A percentile compares a stretch with the other conserved stretches of the same genome.
Evolutionary conservation across 371 early-diverging fungal genomes (phyloP).

Genomic region (Phascolomyces articulosus): DNA sequence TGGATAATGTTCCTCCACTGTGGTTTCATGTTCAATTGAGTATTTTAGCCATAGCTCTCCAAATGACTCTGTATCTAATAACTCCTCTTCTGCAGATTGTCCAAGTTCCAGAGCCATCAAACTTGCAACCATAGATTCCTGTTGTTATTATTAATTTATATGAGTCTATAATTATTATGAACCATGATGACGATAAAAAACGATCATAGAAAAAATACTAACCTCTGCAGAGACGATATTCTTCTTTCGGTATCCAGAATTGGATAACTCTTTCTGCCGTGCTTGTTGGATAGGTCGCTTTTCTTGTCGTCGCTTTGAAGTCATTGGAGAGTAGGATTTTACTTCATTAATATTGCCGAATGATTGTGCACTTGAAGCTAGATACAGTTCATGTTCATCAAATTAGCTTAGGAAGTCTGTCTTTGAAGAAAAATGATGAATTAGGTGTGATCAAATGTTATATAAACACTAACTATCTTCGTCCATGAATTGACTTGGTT

Average conservation of each 20-base stretch:
- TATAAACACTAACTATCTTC: constrained; percentile 2
- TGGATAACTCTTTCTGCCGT: not conserved
- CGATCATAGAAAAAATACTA: no score
- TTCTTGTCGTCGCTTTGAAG: not conserved
- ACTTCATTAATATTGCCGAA: not conserved
- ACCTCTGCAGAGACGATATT: no score
- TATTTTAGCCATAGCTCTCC: constrained; percentile 33
- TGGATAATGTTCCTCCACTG: constrained; percentile 2
- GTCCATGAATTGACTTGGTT: constrained; percentile 5
- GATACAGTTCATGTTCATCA: not conserved
- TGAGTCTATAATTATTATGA: no score
- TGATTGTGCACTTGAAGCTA: not conserved
- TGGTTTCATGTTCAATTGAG: constrained; percentile 16
- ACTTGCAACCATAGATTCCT: constrained; percentile 26
- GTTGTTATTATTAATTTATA: not conserved
- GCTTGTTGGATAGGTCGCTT: not conserved
- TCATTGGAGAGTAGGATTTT: not conserved
- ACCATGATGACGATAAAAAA: no score
- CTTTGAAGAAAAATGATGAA: no score
- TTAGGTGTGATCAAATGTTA: no score
- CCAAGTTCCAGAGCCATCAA: constrained; percentile 27
- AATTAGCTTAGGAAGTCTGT: no score
- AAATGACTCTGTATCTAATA: constrained; percentile 25
- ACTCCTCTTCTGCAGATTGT: not conserved
- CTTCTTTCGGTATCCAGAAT: no score